Conservation (phyloP, 2,329 filamentous ascomycete genomes). For the Penicillium sclerotigenum region DNA sequence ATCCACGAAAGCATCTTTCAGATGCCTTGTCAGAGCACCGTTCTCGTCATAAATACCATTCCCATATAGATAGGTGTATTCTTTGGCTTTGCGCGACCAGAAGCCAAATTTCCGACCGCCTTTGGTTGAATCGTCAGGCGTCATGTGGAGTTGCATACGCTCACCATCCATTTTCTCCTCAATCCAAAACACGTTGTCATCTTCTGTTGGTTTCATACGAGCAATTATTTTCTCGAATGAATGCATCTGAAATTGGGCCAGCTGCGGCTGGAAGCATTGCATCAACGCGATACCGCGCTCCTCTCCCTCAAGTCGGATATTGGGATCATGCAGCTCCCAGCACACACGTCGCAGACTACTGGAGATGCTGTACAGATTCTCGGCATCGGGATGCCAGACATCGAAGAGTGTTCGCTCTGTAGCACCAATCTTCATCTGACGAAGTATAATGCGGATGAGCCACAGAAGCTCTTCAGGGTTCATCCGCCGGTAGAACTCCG, state of each 20-base stretch:
- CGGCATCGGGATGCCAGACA: slow-evolving; percentile 75
- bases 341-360: slow-evolving; percentile 87
- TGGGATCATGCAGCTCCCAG: slow-evolving; percentile 81
- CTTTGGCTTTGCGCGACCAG: slow-evolving; percentile 94
- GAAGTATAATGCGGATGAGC: slow-evolving; percentile 89
- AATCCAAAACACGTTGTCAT: slow-evolving; percentile 84
- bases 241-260: slow-evolving; percentile 87
- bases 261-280: slow-evolving; percentile 94
- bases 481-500: slow-evolving; percentile 84
- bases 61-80: slow-evolving; percentile 94
- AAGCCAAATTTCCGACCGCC: slow-evolving; percentile 77
- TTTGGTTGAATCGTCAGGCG: slow-evolving; percentile 62
- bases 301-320: slow-evolving; percentile 68
- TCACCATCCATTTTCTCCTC: slow-evolving; percentile 98
- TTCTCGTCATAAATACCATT: slow-evolving; percentile 69
- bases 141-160: slow-evolving; percentile 94
- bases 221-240: slow-evolving; percentile 76
- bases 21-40: slow-evolving; percentile 74
- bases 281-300: slow-evolving; percentile 75
- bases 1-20: slow-evolving; percentile 71
- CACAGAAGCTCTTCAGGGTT: slow-evolving; percentile 90
- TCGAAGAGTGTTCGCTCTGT: slow-evolving; percentile 87
- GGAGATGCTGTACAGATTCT: slow-evolving; percentile 80
- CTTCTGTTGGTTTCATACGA: slow-evolving; percentile 62
- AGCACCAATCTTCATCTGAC: slow-evolving; percentile 71